Evolutionary conservation across 2,329 filamentous ascomycete species (phyloP).

Genomic region (Aureobasidium lini): DNA sequence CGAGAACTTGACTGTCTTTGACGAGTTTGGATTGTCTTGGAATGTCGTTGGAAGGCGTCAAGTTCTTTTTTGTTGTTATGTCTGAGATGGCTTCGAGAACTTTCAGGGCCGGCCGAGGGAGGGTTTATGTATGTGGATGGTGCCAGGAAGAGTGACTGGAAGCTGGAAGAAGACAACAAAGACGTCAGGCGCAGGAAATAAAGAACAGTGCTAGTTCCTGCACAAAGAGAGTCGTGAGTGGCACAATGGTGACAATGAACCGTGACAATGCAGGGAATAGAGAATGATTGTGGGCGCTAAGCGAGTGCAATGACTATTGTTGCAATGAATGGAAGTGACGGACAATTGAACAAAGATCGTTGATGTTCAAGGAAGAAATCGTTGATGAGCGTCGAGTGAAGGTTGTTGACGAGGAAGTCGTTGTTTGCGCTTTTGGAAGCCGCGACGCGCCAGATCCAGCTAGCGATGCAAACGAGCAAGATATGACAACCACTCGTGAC

Average conservation of each 20-base stretch:
- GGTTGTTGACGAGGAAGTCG: constrained; percentile 1
- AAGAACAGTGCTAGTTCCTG: not conserved
- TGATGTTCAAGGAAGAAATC: not conserved
- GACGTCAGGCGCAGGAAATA: not conserved
- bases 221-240: constrained; percentile 3
- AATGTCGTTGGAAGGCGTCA: not conserved
- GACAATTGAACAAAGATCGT: constrained; percentile 1
- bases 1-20: constrained; percentile 8
- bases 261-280: not conserved
- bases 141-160: not conserved
- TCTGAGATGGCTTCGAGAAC: constrained; percentile 13
- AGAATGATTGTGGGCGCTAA: constrained; percentile 4
- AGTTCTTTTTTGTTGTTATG: not conserved
- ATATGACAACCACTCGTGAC: not conserved
- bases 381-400: not conserved
- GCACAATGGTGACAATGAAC: constrained; percentile 10
- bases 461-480: constrained; percentile 8
- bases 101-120: constrained; percentile 2
- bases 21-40: not conserved
- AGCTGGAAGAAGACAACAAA: constrained; percentile 3
- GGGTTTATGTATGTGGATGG: not conserved
- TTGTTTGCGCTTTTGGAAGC: constrained; percentile 3
- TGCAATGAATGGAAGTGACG: not conserved
- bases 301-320: constrained; percentile 5
- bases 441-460: constrained; percentile 5